Base-by-base conservation (phyloP, 306 rosid species). In the Aeschynomene evenia region DNA sequence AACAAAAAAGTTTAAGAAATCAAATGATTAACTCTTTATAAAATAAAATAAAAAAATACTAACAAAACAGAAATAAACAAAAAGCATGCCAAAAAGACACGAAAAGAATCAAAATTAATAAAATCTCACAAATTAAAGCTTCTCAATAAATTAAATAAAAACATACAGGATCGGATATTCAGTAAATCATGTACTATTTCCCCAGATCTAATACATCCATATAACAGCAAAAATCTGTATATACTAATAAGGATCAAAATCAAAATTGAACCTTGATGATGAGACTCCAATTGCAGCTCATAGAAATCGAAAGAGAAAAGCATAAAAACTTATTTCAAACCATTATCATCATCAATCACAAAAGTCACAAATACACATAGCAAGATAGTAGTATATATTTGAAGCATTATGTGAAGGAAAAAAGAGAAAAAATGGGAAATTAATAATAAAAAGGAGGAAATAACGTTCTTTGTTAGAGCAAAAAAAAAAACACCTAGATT, bases 161-260 rank as follows among this genome's bases (percentile, higher is more conserved):
- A n/a, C n/a, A n/a, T n/a, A n/a, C n/a, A n/a, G 14, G 18, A 75
- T 50, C 42, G 51, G 6, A 53, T 36, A 24, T 74, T 65, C 43
- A 58, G 18, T 45, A 63, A 72, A 78, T 78, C 75, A 59, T 65
- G 66, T 26, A n/a, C 52, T 13, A 22, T 13, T 69, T 16, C 53
- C 5, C 52, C 76, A 65, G 86, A 78, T 78, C 83, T 73, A 72
- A 61, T 42, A 12, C 10, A 72, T 34, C 58, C 19, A 60, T 5
- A 8, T 33, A n/a, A n/a, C 2, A 64, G 9, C 7, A n/a, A 63
- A 11, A 24, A 36, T 23, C n/a, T 7, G 11, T 39, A 3, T n/a
- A 58, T 9, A 26, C 72, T 24, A 20, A 28, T 24, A 20, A 28
- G 71, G 5, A 73, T 69, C 58, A 54, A 43, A n/a, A 80, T 22